These are phyloP conservation scores for Anthostomella pinea DNA, from an alignment of 2,329 filamentous ascomycete species.

Conservation along the genomic window DNA sequence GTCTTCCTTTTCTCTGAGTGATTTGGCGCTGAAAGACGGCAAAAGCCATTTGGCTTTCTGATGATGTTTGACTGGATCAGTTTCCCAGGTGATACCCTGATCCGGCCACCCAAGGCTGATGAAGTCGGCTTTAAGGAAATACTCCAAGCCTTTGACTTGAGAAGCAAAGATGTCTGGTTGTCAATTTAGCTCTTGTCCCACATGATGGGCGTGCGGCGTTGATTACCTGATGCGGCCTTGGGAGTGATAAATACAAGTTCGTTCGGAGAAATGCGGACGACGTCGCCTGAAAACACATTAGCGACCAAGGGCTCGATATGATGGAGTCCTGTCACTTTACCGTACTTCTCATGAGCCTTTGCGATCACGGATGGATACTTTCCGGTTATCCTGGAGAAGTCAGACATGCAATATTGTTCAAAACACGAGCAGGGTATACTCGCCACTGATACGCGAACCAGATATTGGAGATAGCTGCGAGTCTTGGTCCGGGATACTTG, in stretches of 20 bases:
- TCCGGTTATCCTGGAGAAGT: constrained; percentile 3
- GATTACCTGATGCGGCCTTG: constrained; percentile 6
- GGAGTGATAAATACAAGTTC: constrained; percentile 17
- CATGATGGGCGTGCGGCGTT: not conserved
- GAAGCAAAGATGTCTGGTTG: constrained; percentile 6
- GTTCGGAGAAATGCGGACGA: constrained; percentile 18
- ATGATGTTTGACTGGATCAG: constrained; percentile 10
- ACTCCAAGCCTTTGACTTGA: constrained; percentile 4
- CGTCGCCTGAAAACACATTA: constrained; percentile 8
- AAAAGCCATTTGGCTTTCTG: constrained; percentile 6
- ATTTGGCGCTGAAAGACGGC: constrained; percentile 9
- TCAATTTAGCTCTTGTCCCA: not conserved
- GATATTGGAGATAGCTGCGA: constrained; percentile 5
- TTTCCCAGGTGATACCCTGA: constrained; percentile 7
- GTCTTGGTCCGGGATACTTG: constrained; percentile 3
- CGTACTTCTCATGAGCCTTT: constrained; percentile 5
- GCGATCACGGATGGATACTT: constrained; percentile 4
- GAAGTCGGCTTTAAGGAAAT: constrained; percentile 5
- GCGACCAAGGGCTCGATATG: no score
- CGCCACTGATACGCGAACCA: constrained; percentile 6
- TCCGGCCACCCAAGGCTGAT: constrained; percentile 2
- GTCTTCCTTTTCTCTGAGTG: constrained; percentile 4
- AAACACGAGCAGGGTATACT: not conserved
- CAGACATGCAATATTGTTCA: no score
- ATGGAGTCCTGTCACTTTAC: no score